Percentiles rank a stretch among this genome's conserved stretches.
Conservation (phyloP, 257 asterid genomes). For the Solanum chilense region DNA sequence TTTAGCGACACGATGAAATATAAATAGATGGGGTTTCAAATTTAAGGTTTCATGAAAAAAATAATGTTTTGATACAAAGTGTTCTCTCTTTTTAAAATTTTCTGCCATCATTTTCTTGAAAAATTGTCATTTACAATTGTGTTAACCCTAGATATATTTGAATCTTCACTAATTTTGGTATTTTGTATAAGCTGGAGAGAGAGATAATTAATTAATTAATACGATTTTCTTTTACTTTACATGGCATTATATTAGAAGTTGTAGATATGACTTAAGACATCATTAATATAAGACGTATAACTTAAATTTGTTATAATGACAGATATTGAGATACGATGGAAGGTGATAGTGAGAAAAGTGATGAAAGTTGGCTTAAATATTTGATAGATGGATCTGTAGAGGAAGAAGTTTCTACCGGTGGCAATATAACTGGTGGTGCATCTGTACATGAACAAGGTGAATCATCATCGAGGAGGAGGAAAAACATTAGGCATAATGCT, state of each 20-base stretch:
- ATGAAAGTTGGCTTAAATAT: conserved; percentile 22
- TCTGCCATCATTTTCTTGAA: no score
- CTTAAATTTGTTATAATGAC: background rate
- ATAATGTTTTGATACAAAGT: no score
- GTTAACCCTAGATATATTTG: no score
- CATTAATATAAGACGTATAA: background rate
- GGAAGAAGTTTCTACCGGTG: conserved; percentile 50
- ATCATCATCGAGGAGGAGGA: conserved; percentile 29
- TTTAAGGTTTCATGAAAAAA: background rate
- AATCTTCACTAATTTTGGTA: no score
- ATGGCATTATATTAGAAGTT: no score
- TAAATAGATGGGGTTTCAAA: background rate
- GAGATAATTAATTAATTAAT: no score
- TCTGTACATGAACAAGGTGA: conserved; percentile 47
- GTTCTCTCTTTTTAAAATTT: no score
- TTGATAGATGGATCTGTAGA: conserved; percentile 20
- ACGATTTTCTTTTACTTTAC: background rate
- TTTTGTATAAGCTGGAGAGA: background rate
- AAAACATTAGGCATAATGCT: conserved; percentile 11
- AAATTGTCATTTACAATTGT: no score
- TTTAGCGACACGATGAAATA: background rate
- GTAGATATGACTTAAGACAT: background rate
- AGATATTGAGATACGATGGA: background rate
- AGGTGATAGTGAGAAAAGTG: conserved; percentile 36
- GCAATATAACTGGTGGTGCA: conserved; percentile 39